Conservation (phyloP, 202 grass and related monocot species). For the Zizania palustris region DNA sequence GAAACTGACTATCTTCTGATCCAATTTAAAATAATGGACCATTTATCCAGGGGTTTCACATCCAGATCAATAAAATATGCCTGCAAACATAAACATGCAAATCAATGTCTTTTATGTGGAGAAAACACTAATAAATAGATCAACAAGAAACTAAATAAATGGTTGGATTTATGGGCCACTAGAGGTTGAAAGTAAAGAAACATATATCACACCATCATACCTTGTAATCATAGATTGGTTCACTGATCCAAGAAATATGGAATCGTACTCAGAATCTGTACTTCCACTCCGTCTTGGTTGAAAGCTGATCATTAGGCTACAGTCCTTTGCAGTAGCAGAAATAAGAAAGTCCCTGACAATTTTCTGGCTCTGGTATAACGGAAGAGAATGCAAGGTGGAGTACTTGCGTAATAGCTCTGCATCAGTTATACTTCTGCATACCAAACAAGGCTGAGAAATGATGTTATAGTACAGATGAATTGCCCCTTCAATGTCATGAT, state of each 20-base stretch:
- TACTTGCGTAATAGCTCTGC: constrained; percentile 61
- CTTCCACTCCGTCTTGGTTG: constrained; percentile 51
- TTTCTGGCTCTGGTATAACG: constrained; percentile 64
- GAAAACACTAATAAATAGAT: neutral
- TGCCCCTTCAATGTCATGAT: constrained; percentile 88
- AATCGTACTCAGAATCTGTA: constrained; percentile 55
- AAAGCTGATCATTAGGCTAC: constrained; percentile 93
- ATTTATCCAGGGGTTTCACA: constrained; percentile 89
- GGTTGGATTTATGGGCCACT: neutral
- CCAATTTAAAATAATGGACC: constrained; percentile 70
- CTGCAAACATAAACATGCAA: constrained; percentile 41
- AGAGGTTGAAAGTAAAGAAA: constrained; percentile 18
- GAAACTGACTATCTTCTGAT: constrained; percentile 75
- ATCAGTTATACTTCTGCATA: constrained; percentile 69
- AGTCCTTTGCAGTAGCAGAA: constrained; percentile 85
- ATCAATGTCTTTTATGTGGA: neutral
- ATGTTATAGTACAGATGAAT: constrained; percentile 90
- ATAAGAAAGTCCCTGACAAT: constrained; percentile 81
- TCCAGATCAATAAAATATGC: constrained; percentile 82
- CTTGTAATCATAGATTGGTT: constrained; percentile 87
- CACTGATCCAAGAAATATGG: constrained; percentile 61
- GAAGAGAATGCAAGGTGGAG: constrained; percentile 66
- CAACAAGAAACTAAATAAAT: neutral
- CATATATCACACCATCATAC: constrained; percentile 37
- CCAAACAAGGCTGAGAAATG: constrained; percentile 67